A percentile compares a stretch with the other conserved stretches of the same genome.
These are phyloP conservation scores for Dipteronia dyeriana DNA, from an alignment of 345 rosid genomes.

Conservation along the genomic window DNA sequence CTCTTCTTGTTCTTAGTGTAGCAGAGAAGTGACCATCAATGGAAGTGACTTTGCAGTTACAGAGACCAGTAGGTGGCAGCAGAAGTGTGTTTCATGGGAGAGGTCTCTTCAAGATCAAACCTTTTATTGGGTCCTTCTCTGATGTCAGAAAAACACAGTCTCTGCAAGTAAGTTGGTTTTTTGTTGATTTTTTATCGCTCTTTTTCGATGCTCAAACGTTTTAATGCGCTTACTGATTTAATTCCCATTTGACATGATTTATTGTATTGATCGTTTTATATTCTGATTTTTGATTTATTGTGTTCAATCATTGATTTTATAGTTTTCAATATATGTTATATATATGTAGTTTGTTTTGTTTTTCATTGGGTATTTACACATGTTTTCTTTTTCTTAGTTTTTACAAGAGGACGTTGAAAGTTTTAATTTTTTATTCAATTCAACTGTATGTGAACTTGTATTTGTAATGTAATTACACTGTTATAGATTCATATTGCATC, in stretches of 20 bases:
- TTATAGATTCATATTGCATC: neutral
- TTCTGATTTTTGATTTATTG: neutral
- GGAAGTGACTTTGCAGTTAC: conserved; percentile 68
- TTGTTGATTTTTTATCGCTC: neutral
- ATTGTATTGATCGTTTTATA: neutral
- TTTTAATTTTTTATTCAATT: conserved; percentile 8
- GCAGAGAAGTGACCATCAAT: conserved; percentile 33
- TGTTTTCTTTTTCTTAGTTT: neutral
- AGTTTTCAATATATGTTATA: neutral
- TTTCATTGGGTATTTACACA: neutral
- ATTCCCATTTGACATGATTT: conserved; percentile 1
- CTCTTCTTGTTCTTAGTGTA: neutral
- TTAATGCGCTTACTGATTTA: neutral
- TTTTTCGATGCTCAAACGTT: conserved; percentile 10
- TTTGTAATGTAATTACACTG: conserved; percentile 8
- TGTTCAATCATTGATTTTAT: neutral
- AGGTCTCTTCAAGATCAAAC: conserved; percentile 44
- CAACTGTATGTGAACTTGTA: neutral
- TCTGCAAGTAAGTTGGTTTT: conserved; percentile 32
- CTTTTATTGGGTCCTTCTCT: conserved; percentile 53
- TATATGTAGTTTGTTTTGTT: neutral
- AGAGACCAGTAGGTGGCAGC: conserved; percentile 46
- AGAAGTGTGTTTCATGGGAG: conserved; percentile 35
- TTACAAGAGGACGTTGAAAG: neutral
- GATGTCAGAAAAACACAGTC: conserved; percentile 32